Conservation (phyloP, 2,329 filamentous ascomycete genomes). For the Dryadomyces quercus-mongolicae region DNA sequence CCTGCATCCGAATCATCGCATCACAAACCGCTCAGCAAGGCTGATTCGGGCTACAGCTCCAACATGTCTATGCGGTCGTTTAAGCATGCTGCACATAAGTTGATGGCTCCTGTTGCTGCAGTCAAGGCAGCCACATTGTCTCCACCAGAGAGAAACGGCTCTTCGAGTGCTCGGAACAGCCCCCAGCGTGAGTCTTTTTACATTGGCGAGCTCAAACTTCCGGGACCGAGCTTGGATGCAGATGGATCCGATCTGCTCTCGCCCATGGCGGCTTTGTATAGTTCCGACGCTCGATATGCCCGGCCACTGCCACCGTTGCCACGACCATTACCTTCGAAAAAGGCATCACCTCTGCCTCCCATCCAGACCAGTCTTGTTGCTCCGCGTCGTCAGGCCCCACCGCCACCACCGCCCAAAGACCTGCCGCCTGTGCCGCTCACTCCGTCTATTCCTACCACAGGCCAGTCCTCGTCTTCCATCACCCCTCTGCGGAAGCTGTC, state of each 20-base stretch:
- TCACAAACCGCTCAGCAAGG: constrained; percentile 36
- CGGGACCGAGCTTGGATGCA: constrained; percentile 4
- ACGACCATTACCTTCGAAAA: neutral
- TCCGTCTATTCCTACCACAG: neutral
- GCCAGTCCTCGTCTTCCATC: neutral
- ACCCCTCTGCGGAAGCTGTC: neutral
- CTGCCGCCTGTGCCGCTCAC: neutral
- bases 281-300: neutral
- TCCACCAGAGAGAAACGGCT: neutral
- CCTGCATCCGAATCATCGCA: constrained; percentile 28
- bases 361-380: neutral
- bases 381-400: neutral
- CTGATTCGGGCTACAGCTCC: constrained; percentile 51
- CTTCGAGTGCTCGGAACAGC: neutral
- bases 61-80: constrained; percentile 45
- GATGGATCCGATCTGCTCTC: neutral
- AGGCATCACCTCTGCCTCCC: neutral
- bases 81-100: constrained; percentile 20
- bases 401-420: neutral
- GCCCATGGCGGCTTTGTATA: neutral
- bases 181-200: constrained; percentile 4
- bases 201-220: constrained; percentile 11
- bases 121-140: constrained; percentile 11
- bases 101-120: constrained; percentile 14
- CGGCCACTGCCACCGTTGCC: neutral